A percentile compares a stretch with the other conserved stretches of the same genome.
Conservation (phyloP, 2,329 filamentous ascomycete genomes). For the Didymella pomorum region DNA sequence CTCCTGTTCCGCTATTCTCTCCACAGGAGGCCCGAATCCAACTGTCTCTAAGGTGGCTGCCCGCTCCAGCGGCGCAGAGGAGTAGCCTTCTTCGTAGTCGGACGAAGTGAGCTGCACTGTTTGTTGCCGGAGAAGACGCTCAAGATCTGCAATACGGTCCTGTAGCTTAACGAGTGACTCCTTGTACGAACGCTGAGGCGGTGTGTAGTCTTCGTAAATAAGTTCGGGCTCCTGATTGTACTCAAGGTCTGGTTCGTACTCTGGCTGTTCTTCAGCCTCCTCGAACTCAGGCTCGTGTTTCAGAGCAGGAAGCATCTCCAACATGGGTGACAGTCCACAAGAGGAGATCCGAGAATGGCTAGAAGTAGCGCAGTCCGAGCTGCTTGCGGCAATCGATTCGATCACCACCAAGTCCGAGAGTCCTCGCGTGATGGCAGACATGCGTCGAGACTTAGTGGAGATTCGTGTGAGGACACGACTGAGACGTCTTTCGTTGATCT, state of each 20-base stretch:
- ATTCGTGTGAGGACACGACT: slow-evolving; percentile 25
- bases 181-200: background rate
- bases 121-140: background rate
- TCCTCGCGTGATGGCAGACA: slow-evolving; percentile 20
- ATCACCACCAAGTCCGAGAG: background rate
- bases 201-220: background rate
- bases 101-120: background rate
- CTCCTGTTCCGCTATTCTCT: background rate
- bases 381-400: slow-evolving; percentile 28
- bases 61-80: background rate
- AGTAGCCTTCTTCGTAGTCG: background rate
- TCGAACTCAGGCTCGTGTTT: background rate
- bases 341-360: slow-evolving; percentile 31
- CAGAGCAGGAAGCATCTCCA: background rate
- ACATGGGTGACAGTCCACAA: background rate
- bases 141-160: background rate
- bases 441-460: slow-evolving; percentile 22
- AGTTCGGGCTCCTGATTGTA: background rate
- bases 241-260: background rate
- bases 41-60: background rate
- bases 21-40: background rate
- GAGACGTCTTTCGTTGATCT: slow-evolving; percentile 14
- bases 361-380: slow-evolving; percentile 25
- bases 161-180: background rate
- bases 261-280: background rate